Conservation (phyloP, 78 protist genomes). For the Creolimax fragrantissima region DNA sequence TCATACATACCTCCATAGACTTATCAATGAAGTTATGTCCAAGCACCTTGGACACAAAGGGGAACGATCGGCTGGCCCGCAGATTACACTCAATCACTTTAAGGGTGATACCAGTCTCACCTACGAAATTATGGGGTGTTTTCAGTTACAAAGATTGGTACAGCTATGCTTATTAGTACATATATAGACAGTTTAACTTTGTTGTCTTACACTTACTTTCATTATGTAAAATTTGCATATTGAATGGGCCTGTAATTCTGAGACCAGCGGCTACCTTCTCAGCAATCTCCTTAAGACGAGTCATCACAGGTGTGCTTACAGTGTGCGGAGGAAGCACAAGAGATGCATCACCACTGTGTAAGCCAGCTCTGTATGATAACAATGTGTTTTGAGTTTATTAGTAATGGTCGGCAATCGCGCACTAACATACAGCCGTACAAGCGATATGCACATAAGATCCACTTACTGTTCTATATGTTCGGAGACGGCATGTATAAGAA, state of each 20-base stretch:
- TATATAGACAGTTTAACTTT: no score
- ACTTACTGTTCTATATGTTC: slow-evolving; percentile 83
- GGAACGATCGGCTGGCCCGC: slow-evolving; percentile 87
- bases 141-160: not conserved
- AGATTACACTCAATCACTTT: slow-evolving; percentile 92
- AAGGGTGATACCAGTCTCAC: slow-evolving; percentile 20
- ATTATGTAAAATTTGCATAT: slow-evolving; percentile 82
- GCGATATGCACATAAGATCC: not conserved
- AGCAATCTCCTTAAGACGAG: not conserved
- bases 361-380: slow-evolving; percentile 92
- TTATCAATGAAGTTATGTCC: slow-evolving; percentile 60
- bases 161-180: slow-evolving; percentile 37
- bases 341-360: slow-evolving; percentile 94
- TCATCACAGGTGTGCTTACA: slow-evolving; percentile 46
- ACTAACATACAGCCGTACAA: not conserved
- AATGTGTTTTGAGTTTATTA: not conserved
- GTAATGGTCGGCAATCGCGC: not conserved
- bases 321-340: slow-evolving; percentile 77
- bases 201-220: slow-evolving; percentile 63
- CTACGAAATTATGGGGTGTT: not conserved
- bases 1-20: no score
- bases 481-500: slow-evolving; percentile 76
- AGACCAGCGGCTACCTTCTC: slow-evolving; percentile 57
- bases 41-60: slow-evolving; percentile 84
- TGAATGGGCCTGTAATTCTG: slow-evolving; percentile 88